phyloP scores from a whole-genome alignment of 345 rosid genomes.

The Linum trigynum region DNA sequence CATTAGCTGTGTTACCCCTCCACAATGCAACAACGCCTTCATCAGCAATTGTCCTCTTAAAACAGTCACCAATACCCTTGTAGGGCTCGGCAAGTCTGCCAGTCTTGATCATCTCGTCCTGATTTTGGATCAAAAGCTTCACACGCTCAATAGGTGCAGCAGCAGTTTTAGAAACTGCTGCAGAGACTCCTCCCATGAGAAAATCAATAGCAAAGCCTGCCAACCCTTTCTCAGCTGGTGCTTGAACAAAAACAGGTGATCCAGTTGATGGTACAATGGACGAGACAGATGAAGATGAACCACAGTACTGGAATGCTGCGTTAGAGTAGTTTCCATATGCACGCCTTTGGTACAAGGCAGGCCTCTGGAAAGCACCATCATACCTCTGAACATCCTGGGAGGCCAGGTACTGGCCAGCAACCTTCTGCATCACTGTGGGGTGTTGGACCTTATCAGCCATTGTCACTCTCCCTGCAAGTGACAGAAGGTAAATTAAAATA shows the following conservation, averaged over 20 bases:
- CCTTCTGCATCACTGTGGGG: slow-evolving; percentile 59
- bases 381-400: slow-evolving; percentile 32
- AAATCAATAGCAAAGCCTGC: slow-evolving; percentile 27
- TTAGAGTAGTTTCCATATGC: slow-evolving; percentile 55
- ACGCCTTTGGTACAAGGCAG: slow-evolving; percentile 25
- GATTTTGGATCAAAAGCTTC: slow-evolving; percentile 29
- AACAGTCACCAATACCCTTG: slow-evolving; percentile 28
- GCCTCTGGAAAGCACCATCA: slow-evolving; percentile 41
- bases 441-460: slow-evolving; percentile 79
- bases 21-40: slow-evolving; percentile 24
- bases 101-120: slow-evolving; percentile 27
- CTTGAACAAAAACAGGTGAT: slow-evolving; percentile 19
- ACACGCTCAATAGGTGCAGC: slow-evolving; percentile 32
- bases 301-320: slow-evolving; percentile 41
- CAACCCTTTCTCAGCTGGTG: slow-evolving; percentile 26
- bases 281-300: slow-evolving; percentile 19
- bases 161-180: slow-evolving; percentile 30
- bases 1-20: slow-evolving; percentile 33
- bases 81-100: slow-evolving; percentile 31
- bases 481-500: neutral
- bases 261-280: slow-evolving; percentile 21
- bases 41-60: slow-evolving; percentile 15
- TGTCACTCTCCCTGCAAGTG: slow-evolving; percentile 32
- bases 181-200: slow-evolving; percentile 34
- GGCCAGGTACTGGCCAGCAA: slow-evolving; percentile 50